Percentiles rank a stretch among this genome's conserved stretches.
Evolutionary conservation across 2,329 filamentous ascomycete species (phyloP).

Genomic region (Orbilia oligospora): DNA sequence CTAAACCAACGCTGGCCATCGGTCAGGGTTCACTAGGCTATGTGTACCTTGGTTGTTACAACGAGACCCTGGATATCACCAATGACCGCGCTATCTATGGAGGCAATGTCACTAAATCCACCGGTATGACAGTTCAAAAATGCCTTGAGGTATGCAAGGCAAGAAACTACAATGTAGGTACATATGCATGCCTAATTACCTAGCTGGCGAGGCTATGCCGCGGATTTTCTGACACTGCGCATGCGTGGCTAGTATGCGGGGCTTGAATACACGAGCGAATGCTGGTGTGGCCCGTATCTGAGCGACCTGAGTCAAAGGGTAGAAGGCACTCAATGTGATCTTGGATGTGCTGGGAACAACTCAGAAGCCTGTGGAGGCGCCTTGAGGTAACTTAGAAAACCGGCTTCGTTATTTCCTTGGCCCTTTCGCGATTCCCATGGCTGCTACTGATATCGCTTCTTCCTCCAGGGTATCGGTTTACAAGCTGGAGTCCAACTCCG

Average conservation of each 20-base stretch:
- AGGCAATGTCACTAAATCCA: constrained; percentile 68
- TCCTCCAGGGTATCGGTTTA: constrained; percentile 41
- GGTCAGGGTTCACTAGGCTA: constrained; percentile 65
- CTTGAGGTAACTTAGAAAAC: constrained; percentile 65
- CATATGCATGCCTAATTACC: neutral
- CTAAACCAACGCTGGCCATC: constrained; percentile 23
- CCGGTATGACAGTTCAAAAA: constrained; percentile 71
- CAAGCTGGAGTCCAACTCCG: constrained; percentile 14
- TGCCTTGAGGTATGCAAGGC: constrained; percentile 72
- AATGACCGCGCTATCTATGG: constrained; percentile 69
- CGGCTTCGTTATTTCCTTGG: neutral
- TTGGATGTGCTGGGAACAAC: constrained; percentile 72
- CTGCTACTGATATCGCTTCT: neutral
- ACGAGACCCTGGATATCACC: constrained; percentile 72
- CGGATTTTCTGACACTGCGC: constrained; percentile 3
- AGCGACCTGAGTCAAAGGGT: constrained; percentile 69
- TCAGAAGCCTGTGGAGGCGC: constrained; percentile 72
- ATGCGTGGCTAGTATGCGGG: constrained; percentile 68
- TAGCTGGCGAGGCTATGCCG: neutral
- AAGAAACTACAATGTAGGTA: constrained; percentile 59
- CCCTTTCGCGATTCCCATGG: neutral
- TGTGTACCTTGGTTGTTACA: constrained; percentile 73
- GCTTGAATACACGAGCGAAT: constrained; percentile 74
- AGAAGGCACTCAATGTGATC: constrained; percentile 70
- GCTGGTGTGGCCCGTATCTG: constrained; percentile 74